Percentiles rank a stretch among this genome's conserved stretches.
These are phyloP conservation scores for Sphaerosporella brunnea DNA, from an alignment of 495 filamentous ascomycete genomes.

Conservation along the genomic window DNA sequence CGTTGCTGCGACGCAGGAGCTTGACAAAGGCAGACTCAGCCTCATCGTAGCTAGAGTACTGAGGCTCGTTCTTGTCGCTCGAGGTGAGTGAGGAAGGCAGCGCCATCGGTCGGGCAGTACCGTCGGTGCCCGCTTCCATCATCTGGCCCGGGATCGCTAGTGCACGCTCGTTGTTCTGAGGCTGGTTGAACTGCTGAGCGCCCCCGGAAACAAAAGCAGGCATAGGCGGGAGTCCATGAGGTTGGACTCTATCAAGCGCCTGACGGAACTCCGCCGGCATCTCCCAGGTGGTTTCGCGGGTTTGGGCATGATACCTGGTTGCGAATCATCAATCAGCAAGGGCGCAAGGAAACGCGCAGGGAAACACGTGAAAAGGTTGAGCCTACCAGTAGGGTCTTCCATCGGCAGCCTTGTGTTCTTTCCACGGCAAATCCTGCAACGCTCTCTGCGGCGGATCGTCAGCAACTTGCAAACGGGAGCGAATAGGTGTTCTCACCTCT, in stretches of 20 bases:
- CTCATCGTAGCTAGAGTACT: conserved; percentile 73
- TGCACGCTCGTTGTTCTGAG: conserved; percentile 25
- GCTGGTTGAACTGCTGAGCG: conserved; percentile 18
- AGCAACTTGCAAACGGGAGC: not conserved
- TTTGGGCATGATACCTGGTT: conserved; percentile 54
- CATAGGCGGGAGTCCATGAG: not conserved
- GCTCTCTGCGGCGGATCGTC: conserved; percentile 35
- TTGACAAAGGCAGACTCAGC: conserved; percentile 90
- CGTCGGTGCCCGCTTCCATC: conserved; percentile 14
- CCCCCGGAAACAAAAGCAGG: conserved; percentile 23
- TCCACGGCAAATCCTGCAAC: conserved; percentile 72
- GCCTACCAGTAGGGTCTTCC: conserved; percentile 75
- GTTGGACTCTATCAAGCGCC: conserved; percentile 37
- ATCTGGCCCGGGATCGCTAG: conserved; percentile 23
- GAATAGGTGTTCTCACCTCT: conserved; percentile 42
- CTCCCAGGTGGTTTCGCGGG: conserved; percentile 83
- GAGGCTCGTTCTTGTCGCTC: conserved; percentile 47
- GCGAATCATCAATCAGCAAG: not conserved
- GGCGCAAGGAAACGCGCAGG: too few species aligned
- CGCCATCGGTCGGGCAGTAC: conserved; percentile 18
- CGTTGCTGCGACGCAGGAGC: conserved; percentile 64
- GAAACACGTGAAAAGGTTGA: not conserved
- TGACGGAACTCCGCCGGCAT: conserved; percentile 74
- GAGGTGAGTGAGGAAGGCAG: conserved; percentile 16
- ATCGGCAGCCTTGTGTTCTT: conserved; percentile 70